These are phyloP conservation scores for Monosporascus ibericus DNA, from an alignment of 2,329 filamentous ascomycete species.

Conservation along the genomic window DNA sequence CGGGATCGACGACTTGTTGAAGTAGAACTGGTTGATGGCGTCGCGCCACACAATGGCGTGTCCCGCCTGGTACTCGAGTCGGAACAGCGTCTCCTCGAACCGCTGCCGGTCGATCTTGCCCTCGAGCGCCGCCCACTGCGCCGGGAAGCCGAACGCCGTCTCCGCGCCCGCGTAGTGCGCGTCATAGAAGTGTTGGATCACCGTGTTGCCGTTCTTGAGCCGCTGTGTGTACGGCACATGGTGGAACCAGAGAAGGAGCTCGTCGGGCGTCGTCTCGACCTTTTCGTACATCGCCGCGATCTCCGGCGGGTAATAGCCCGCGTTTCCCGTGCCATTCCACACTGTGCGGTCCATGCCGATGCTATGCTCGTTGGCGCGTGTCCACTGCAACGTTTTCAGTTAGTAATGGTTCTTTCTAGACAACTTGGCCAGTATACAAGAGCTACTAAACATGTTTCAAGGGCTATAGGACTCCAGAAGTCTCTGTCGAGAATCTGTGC, in stretches of 20 bases:
- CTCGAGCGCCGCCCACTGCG: slow-evolving; percentile 47
- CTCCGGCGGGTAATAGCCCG: slow-evolving; percentile 60
- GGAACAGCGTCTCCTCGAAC: slow-evolving; percentile 51
- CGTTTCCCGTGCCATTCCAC: slow-evolving; percentile 57
- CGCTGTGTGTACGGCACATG: slow-evolving; percentile 62
- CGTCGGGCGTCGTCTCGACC: slow-evolving; percentile 57
- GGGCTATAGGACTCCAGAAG: no score
- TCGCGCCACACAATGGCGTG: slow-evolving; percentile 68
- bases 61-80: slow-evolving; percentile 59
- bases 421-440: no score
- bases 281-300: slow-evolving; percentile 53
- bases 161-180: slow-evolving; percentile 47
- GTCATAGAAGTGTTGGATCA: slow-evolving; percentile 52
- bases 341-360: slow-evolving; percentile 71
- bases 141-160: slow-evolving; percentile 53
- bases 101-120: slow-evolving; percentile 54
- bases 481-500: no score
- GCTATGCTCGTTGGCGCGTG: slow-evolving; percentile 50
- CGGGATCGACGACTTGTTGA: slow-evolving; percentile 52
- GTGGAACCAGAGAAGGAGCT: slow-evolving; percentile 68
- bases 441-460: no score
- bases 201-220: slow-evolving; percentile 54
- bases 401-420: no score
- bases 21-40: slow-evolving; percentile 58
- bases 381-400: slow-evolving; percentile 47